Conservation (phyloP, 2,329 filamentous ascomycete genomes). For the Colletotrichum sp. region DNA sequence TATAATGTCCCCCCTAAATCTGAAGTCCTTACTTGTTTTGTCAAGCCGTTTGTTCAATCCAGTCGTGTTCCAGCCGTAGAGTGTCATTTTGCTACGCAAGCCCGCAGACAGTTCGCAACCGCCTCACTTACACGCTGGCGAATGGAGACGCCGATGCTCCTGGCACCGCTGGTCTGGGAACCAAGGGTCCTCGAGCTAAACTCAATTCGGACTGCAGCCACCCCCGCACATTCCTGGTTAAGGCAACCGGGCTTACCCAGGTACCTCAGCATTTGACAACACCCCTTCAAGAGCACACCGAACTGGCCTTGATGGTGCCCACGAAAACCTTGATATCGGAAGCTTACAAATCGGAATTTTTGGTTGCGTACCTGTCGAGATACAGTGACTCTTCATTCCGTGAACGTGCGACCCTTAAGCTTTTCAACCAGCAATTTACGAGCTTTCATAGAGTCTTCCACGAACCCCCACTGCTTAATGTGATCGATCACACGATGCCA, state of each 20-base stretch:
- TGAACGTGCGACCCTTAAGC: not conserved
- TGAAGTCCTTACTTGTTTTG: not conserved
- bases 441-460: not conserved
- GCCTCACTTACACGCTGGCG: not conserved
- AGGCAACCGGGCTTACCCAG: not conserved
- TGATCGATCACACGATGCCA: not conserved
- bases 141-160: not conserved
- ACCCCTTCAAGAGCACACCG: not conserved
- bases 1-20: not conserved
- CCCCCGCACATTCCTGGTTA: not conserved
- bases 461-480: not conserved
- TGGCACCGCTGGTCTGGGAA: not conserved
- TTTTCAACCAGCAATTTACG: not conserved
- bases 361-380: not conserved
- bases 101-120: not conserved
- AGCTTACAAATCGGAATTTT: not conserved
- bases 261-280: not conserved
- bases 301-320: not conserved
- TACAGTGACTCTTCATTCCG: not conserved
- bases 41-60: not conserved
- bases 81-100: not conserved
- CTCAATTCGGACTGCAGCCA: not conserved
- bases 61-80: not conserved
- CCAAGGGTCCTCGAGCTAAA: not conserved
- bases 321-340: not conserved